Base-by-base conservation (phyloP, 2,329 filamentous ascomycete genomes). In the Xylaria multiplex region DNA sequence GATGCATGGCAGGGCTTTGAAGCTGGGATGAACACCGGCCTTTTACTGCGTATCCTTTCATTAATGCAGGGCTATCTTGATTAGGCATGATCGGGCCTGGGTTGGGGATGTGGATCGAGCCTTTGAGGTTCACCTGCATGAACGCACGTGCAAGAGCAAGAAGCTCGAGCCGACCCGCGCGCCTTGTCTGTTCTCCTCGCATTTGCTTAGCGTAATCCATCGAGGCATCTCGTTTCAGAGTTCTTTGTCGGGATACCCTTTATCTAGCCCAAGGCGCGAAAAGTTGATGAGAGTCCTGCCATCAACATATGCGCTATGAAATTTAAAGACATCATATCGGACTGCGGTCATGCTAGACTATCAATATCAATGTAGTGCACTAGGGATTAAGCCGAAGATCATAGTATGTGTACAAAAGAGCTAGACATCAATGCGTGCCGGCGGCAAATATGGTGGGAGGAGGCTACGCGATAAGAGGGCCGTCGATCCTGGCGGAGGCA, bases 121-220 rank as follows among this genome's bases (percentile, higher is more conserved):
- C 43, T 63, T 63, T 13, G 40, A 40, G 19, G 37, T 27, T 40
- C 49, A 24, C 53, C 45, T 64, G 62, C 66, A 68, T 63, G 59
- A 49, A 63, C 48, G 45, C 63, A 68, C 63, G 66, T 66, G 66
- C 42, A 48, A 55, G 42, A 53, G 52, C 40, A 11, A 61, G 42
- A 60, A 46, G 43, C 50, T 60, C 65, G 65, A 67, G 50, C 65
- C 65, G 52, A 54, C 14, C 65, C 65, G 65, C 27, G 19, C 42
- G 56, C 27, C 50, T 42, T 57, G 42, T 46, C 46, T 54, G 9
- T 27, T 40, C 19, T 30, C 16, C 42, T 40, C 22, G 27, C 48
- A 40, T 54, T 53, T 24, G 53, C 22, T 56, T 32, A 40, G 24
- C 9, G n/a, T 19, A 56, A 42, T 52, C 48, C 22, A 19, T 32